These are phyloP conservation scores for Coprinopsis cinerea DNA, from an alignment of 768 basidiomycete genomes.

Conservation along the genomic window DNA sequence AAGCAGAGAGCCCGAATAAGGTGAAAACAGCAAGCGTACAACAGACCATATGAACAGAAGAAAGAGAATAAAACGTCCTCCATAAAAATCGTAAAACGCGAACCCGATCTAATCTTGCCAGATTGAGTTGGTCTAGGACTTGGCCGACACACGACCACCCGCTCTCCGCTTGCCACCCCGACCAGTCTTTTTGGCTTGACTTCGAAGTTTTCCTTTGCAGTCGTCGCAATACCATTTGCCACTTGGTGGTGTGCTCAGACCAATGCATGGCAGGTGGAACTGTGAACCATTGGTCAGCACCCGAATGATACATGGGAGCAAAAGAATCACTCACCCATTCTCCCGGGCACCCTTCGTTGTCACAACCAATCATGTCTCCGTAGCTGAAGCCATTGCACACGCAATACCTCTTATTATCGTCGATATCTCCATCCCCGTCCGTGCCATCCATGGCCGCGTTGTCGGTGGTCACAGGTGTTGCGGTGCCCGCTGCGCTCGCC, in stretches of 20 bases:
- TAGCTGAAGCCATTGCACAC: constrained; percentile 80
- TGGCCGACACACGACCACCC: constrained; percentile 23
- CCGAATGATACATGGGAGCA: constrained; percentile 7
- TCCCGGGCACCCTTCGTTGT: constrained; percentile 68
- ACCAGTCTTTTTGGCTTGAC: constrained; percentile 43
- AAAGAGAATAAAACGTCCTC: background rate
- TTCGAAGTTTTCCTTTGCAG: constrained; percentile 57
- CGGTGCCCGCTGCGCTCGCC: constrained; percentile 27
- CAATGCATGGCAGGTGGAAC: constrained; percentile 80
- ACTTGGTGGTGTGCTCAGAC: constrained; percentile 57
- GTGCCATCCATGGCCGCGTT: constrained; percentile 34
- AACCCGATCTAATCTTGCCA: no score
- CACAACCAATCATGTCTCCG: constrained; percentile 95
- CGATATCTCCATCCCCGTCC: constrained; percentile 49
- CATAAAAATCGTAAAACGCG: background rate
- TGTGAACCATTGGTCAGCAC: constrained; percentile 24
- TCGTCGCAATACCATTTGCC: constrained; percentile 74
- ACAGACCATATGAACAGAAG: background rate
- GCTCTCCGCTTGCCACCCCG: constrained; percentile 48
- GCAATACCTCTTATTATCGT: constrained; percentile 73
- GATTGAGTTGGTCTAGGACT: no score
- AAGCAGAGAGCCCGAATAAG: no score
- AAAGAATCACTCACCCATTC: constrained; percentile 76
- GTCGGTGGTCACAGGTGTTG: constrained; percentile 28
- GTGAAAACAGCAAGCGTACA: background rate